Base-by-base conservation (phyloP, 1,284 basidiomycete species). In the Papiliotrema flavescens region DNA sequence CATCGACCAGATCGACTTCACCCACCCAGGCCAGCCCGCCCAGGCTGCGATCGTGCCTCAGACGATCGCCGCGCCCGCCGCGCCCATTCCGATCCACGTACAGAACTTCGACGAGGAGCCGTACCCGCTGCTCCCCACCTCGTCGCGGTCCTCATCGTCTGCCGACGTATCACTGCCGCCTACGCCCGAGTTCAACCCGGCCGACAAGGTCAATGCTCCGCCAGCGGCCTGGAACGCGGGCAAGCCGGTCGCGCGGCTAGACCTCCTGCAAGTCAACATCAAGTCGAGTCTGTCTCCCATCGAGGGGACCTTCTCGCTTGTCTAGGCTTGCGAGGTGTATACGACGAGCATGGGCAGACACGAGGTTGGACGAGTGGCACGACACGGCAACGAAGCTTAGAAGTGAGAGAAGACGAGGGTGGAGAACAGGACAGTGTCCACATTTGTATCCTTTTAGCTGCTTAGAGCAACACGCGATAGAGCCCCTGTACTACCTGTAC, bases 111-210 rank as follows among this genome's bases (percentile, higher is more conserved):
- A 55, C 47, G 45, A 34, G 17, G 61, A 65, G 49, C 46, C 57
- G 19, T 52, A 54, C 42, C 47, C 37, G 6, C 43, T 64, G 47
- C 35, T 22, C 7, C 46, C 47, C 8, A 66, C 58, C 5, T 53
- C 56, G 9, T 64, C 64, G 3, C 51, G 57, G 20, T 65, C 64
- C 4, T 66, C 64, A 13, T 67, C 64, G n/a, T 70, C 66, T 1
- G 65, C 57, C 14, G 66, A 63, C 34, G 55, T 57, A 20, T 64
- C 59, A 8, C 51, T 64, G 14, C 66, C 66, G 7, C 62, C 65
- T 14, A 70, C 68, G 24, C 68, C 68, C 11, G 63, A 66, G 15
- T 68, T 66, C 56, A 53, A 52, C 35, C 61, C 65, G 2, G 54
- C 59, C 32, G 62, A 69, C 49, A 61, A 54, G 23, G 6, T 14